Evolutionary conservation across 495 filamentous ascomycete species (phyloP).

Genomic region (Melanomma pulvis-pyrius): DNA sequence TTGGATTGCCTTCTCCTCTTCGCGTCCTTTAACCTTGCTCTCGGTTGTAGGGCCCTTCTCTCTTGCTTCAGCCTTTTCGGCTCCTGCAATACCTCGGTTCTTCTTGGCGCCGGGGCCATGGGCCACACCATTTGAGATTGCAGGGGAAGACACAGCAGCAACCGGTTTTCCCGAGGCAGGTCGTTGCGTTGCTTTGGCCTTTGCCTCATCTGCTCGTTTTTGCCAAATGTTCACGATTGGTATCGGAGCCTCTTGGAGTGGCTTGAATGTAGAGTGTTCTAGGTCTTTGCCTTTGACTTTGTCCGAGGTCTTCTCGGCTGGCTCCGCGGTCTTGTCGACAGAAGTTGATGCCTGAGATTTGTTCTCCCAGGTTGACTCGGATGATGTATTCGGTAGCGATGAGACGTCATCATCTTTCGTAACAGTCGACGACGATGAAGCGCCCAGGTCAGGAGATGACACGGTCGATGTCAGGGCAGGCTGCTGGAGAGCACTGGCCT

Average conservation of each 20-base stretch:
- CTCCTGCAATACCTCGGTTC: constrained; percentile 34
- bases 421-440: constrained; percentile 64
- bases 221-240: constrained; percentile 87
- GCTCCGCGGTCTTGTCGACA: constrained; percentile 40
- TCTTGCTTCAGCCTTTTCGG: constrained; percentile 26
- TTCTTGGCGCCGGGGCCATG: constrained; percentile 36
- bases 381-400: constrained; percentile 64
- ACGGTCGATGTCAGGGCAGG: constrained; percentile 54
- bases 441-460: constrained; percentile 69
- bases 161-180: constrained; percentile 42
- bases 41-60: constrained; percentile 38
- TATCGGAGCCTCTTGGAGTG: constrained; percentile 76
- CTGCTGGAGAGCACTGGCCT: background rate
- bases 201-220: constrained; percentile 69
- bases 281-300: constrained; percentile 55
- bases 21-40: constrained; percentile 30
- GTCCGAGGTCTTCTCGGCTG: constrained; percentile 34
- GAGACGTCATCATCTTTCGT: constrained; percentile 73
- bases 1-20: constrained; percentile 52
- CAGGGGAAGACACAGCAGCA: background rate
- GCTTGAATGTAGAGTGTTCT: constrained; percentile 53
- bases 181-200: constrained; percentile 58
- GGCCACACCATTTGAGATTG: constrained; percentile 14
- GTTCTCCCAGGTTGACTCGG: constrained; percentile 68
- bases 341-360: constrained; percentile 61